Conservation (phyloP, 164 flowering plant species). For the Paratinospora sagittata region DNA sequence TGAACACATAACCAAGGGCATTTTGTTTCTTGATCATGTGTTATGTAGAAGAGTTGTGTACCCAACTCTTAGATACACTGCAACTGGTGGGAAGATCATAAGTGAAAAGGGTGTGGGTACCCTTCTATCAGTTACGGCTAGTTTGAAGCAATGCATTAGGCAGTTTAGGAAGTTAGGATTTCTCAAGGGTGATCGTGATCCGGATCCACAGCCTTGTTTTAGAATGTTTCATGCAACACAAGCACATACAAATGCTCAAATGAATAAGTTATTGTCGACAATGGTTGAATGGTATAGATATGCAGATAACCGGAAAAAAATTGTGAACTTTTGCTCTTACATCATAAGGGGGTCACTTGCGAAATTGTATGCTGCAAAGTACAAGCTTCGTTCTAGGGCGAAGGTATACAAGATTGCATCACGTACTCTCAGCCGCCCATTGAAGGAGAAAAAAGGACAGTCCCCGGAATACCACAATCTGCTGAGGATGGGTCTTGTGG, state of each 20-base stretch:
- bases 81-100: conserved; percentile 95
- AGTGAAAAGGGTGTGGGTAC: conserved; percentile 98
- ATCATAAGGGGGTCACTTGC: conserved; percentile 94
- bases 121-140: conserved; percentile 83
- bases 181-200: conserved; percentile 93
- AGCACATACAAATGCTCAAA: conserved; percentile 92
- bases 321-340: conserved; percentile 90
- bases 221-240: conserved; percentile 98
- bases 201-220: conserved; percentile 98
- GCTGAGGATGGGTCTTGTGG: conserved; percentile 86
- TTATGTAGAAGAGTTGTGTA: conserved; percentile 86
- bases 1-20: conserved; percentile 94
- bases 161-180: conserved; percentile 75
- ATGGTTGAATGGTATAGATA: conserved; percentile 92
- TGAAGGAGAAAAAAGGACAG: conserved; percentile 88
- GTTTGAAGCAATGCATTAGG: conserved; percentile 88
- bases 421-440: conserved; percentile 74
- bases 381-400: conserved; percentile 93
- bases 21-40: conserved; percentile 97
- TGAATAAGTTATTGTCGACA: conserved; percentile 83
- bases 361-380: conserved; percentile 97
- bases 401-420: conserved; percentile 89
- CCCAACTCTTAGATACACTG: conserved; percentile 94
- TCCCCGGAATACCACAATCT: conserved; percentile 91
- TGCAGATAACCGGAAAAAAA: conserved; percentile 88